Evolutionary conservation across 345 rosid genomes (phyloP), one percentile per base, ranked within the genome.

Genomic region (Syzygium jambos): DNA sequence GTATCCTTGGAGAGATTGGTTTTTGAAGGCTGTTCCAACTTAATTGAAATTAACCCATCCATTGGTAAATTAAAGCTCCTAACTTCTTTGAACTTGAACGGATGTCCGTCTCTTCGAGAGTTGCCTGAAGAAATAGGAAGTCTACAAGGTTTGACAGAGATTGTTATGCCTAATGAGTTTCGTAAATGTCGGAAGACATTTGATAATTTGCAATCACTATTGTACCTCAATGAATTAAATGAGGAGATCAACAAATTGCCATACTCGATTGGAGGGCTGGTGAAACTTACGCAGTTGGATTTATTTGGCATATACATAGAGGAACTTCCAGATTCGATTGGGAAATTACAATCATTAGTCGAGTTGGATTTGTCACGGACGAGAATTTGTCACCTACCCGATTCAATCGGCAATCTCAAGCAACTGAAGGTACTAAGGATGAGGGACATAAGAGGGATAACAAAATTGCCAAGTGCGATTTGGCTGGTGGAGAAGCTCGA

Each of bases 261-360:
- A 51, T 51, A 51, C 52, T 51, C 14, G 14, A 51, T 51, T 51
- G 52, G 52, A 51, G 52, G 52, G 59, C 0, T 22, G 0, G 27
- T 55, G 59, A 23, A 56, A 9, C 0, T 23, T 56, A 23, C 0
- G n/a, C 61, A 0, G 5, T 23, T 56, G 15, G 1, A 51, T 51
- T 51, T 51, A 51, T 51, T 13, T 43, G 4, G 46, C 1, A 43
- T 4, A 43, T 43, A 43, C 46, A 43, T 43, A 43, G 7, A 43
- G 46, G 46, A 16, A 53, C 21, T 56, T 23, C n/a, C n/a, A 4
- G 1, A 61, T 1, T 61, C 34, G 4, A 0, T 61, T 12, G 34
- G 34, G 4, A 1, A 61, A 12, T 6, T 61, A 61, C 34, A 27
- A 12, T 61, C 73, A 6, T 61, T 61, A 61, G 9, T 61, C 0